Evolutionary conservation across 2,329 filamentous ascomycete genomes (phyloP).

Genomic region (Calycina marina): DNA sequence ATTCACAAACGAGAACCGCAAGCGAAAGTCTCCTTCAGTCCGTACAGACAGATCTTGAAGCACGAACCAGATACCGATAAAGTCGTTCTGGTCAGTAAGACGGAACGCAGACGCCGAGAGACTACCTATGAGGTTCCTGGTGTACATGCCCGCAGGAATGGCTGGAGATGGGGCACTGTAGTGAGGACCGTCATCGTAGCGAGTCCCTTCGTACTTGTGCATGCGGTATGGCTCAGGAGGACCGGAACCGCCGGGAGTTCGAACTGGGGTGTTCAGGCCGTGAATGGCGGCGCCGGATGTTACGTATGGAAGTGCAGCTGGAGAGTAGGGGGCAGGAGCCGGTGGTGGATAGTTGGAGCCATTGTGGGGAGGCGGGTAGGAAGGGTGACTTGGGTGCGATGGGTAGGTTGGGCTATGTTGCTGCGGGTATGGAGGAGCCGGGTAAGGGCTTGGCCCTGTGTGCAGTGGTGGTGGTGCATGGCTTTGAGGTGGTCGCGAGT

Average conservation of each 20-base stretch:
- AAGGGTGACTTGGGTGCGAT: no score
- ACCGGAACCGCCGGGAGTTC: neutral
- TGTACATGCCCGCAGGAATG: constrained; percentile 83
- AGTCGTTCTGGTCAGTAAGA: constrained; percentile 62
- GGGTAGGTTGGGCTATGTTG: no score
- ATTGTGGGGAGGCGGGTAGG: neutral
- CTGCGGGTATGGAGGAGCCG: no score
- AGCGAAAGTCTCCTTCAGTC: constrained; percentile 76
- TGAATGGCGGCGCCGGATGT: neutral
- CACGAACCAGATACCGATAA: constrained; percentile 91
- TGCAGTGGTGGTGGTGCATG: no score
- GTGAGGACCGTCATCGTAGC: no score
- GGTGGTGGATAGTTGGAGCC: neutral
- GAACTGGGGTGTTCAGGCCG: neutral
- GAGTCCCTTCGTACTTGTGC: neutral
- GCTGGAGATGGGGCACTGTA: no score
- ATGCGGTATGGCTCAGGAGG: neutral
- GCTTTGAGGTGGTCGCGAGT: constrained; percentile 11
- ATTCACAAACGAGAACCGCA: constrained; percentile 68
- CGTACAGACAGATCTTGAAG: constrained; percentile 89
- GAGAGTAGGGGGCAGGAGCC: neutral
- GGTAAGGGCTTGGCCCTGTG: no score
- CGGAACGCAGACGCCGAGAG: constrained; percentile 78
- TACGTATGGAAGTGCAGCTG: neutral
- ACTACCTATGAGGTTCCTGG: constrained; percentile 85